Base-by-base conservation (phyloP, 768 basidiomycete species). In the Panus rudis region DNA sequence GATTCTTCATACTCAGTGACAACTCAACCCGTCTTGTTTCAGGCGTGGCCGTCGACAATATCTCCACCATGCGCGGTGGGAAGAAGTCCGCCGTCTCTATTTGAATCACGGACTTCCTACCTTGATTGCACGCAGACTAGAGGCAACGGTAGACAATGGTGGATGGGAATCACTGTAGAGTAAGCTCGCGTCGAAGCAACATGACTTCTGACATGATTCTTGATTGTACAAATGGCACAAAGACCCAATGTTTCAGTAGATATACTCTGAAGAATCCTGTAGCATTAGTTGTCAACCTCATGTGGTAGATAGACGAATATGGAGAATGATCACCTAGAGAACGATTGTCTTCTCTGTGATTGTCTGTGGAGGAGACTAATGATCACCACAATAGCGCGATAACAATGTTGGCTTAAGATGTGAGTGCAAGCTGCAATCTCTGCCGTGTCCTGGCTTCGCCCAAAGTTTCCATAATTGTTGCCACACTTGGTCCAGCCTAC, bases 31-130 rank as follows among this genome's bases (percentile, higher is more conserved):
- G 16, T 35, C 6, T 35, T 7, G 16, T 17, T 8, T 7, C 43
- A 92, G 92, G 59, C 81, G 92, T 6, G 92, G 91, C 2, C 82
- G 90, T 31, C 75, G 91, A 37, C 93, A 97, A 57, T 92, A 78
- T 61, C 61, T 97, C 6, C 91, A 97, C 56, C 70, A 72, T 37
- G 79, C 81, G 2, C 71, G 96, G 21, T 87, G 88, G 80, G 93
- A 98, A 55, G 94, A 97, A 42, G 72, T 94, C 28, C 77, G 93
- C 22, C 89, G 84, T 66, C 77, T 75, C 0, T 99, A 96, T 96
- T 70, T 98, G 22, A 78, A 75, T 41, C 92, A 97, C 46, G 81
- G 83, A 10, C 84, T 98, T 34, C 91, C 94, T 2, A 93, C 88
- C 2, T 69, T 88, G 27, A 84, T 94, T 19, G 90, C 96, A 3